Evolutionary conservation across 2,329 filamentous ascomycete genomes (phyloP), one percentile per base, ranked within the genome.

Genomic region (Apiospora kogelbergensis): DNA sequence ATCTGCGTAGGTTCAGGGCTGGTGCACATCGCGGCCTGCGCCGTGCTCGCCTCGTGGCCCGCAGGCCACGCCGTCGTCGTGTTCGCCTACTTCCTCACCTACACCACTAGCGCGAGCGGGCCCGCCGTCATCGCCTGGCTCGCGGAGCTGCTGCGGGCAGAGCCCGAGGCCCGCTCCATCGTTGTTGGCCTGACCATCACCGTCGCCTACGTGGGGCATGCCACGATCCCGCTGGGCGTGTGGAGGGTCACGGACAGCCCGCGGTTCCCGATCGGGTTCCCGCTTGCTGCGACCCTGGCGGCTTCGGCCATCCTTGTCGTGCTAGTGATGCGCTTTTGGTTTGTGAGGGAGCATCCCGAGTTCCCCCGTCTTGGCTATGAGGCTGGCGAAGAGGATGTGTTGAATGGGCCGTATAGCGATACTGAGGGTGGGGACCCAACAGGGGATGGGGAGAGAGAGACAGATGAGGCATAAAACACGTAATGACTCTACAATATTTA

Each of bases 141-240:
- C 66, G 78, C 77, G 0, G 76, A 75, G 42, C 69, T 79, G 1
- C 69, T 81, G 69, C 71, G 78, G 20, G 79, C 78, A 17, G 79
- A 81, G 48, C 79, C 79, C 1, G 79, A 81, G 67, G 79, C 78
- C 4, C 73, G 79, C 11, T 76, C 79, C 1, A 78, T 81, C 26
- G 72, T 80, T 6, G 79, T 81, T 11, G 80, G 78, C 0, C 60
- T 80, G 7, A 80, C 79, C 0, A 78, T 81, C n/a, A 81, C 78
- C 7, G 69, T 81, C 3, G 79, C 81, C 0, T 81, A 81, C 40
- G 70, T 80, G 2, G 80, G 80, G 0, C 80, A 81, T 20, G 80
- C 80, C 1, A 81, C 80, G 0, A 80, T 81, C 3, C 80, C 80
- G 0, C 73, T 81, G 37, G 74, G 80, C 0, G 79, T 78, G 0